These are phyloP conservation scores for Gossypium herbaceum DNA, from an alignment of 345 rosid species.

Conservation along the genomic window DNA sequence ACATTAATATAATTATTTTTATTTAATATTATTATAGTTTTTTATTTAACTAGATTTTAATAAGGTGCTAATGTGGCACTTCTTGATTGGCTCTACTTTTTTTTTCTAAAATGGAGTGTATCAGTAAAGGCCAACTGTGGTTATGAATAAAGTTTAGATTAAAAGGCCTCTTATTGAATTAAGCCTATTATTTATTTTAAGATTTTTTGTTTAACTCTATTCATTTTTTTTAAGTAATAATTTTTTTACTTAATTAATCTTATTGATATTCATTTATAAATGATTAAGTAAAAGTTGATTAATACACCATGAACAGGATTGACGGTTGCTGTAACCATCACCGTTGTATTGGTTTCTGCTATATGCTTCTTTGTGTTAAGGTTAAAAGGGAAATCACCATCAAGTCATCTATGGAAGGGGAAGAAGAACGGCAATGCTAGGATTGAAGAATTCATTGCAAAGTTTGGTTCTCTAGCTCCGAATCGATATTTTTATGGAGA, in stretches of 20 bases:
- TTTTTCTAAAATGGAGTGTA: too few relatives aligned
- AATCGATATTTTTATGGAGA: conserved; percentile 13
- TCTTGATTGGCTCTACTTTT: too few relatives aligned
- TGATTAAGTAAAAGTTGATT: too few relatives aligned
- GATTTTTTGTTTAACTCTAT: neutral
- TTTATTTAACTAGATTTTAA: too few relatives aligned
- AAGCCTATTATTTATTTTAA: too few relatives aligned
- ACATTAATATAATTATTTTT: too few relatives aligned
- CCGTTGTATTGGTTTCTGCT: neutral
- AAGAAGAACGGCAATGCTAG: neutral
- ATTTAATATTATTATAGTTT: too few relatives aligned
- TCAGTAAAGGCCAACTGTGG: too few relatives aligned
- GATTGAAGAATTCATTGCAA: conserved; percentile 16
- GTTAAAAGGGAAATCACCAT: neutral
- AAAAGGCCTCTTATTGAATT: too few relatives aligned
- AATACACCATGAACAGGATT: neutral
- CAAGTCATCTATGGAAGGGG: neutral
- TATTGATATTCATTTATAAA: neutral
- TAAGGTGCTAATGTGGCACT: too few relatives aligned
- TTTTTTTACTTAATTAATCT: too few relatives aligned
- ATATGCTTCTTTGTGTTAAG: neutral
- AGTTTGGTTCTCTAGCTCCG: conserved; percentile 10
- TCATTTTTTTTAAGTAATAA: neutral
- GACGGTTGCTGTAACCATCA: neutral
- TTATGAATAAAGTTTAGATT: too few relatives aligned